Evolutionary conservation across 768 basidiomycete genomes (phyloP).

Genomic region (Saitozyma sp.): DNA sequence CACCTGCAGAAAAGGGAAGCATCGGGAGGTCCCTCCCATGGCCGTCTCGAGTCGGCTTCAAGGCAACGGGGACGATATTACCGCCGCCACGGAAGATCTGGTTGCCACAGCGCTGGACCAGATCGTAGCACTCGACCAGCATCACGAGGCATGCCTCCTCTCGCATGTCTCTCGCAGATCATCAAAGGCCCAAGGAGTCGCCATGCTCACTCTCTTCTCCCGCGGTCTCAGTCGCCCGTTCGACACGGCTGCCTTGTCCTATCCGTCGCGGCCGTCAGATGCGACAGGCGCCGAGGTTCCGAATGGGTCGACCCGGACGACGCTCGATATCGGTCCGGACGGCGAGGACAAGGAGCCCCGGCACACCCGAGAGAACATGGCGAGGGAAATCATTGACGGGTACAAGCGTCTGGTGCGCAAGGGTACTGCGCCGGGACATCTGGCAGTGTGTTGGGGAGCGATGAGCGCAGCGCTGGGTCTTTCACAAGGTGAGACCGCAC

Average conservation of each 20-base stretch:
- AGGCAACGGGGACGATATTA: no score
- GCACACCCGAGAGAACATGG: conserved; percentile 14
- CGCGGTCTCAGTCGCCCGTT: conserved; percentile 66
- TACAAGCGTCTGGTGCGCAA: conserved; percentile 69
- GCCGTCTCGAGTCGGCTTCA: no score
- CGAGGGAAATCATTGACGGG: conserved; percentile 59
- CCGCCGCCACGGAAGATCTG: no score
- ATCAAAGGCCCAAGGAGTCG: conserved; percentile 86
- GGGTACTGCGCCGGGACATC: conserved; percentile 72
- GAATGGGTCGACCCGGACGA: conserved; percentile 28
- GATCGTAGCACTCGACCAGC: conserved; percentile 66
- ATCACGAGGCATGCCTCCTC: conserved; percentile 81
- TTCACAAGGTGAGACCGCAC: conserved; percentile 61
- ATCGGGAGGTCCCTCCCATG: no score
- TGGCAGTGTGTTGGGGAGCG: conserved; percentile 88
- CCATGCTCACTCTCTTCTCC: conserved; percentile 81
- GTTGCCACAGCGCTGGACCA: not conserved
- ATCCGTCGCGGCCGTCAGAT: conserved; percentile 50
- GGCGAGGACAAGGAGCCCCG: conserved; percentile 36
- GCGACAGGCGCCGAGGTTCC: not conserved
- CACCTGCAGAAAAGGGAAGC: no score
- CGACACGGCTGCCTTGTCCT: no score
- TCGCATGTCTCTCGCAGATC: conserved; percentile 87
- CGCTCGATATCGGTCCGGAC: conserved; percentile 25
- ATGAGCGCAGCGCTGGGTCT: conserved; percentile 75